These are phyloP conservation scores for Citrus hindsii DNA, from an alignment of 345 rosid genomes.

Conservation along the genomic window DNA sequence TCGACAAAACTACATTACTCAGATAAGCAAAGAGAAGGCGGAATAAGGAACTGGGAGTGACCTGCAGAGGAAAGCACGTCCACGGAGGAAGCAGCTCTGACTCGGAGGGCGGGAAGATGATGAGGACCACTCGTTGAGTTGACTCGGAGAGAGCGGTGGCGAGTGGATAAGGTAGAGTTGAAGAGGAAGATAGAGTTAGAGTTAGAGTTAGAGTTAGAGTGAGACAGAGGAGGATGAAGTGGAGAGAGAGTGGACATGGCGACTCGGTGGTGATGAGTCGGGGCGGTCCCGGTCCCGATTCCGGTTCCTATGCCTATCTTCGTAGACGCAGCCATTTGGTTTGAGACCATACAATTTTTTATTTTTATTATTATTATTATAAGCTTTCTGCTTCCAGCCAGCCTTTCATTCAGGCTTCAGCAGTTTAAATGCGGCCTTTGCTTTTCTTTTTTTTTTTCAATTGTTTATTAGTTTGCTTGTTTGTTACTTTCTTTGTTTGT, in stretches of 20 bases:
- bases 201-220: too few species aligned
- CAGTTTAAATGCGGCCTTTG: too few species aligned
- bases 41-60: slow-evolving; percentile 8
- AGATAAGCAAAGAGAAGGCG: background rate
- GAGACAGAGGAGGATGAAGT: slow-evolving; percentile 28
- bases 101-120: slow-evolving; percentile 42
- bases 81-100: slow-evolving; percentile 68
- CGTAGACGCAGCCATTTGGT: slow-evolving; percentile 31
- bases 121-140: slow-evolving; percentile 34
- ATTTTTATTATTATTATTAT: too few species aligned
- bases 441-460: too few species aligned
- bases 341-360: slow-evolving; percentile 44
- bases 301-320: slow-evolving; percentile 35
- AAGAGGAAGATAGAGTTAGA: slow-evolving; percentile 40
- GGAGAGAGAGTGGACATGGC: slow-evolving; percentile 35
- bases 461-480: too few species aligned
- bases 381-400: too few species aligned
- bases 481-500: too few species aligned
- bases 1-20: background rate
- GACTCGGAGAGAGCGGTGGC: slow-evolving; percentile 31
- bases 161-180: slow-evolving; percentile 26
- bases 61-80: slow-evolving; percentile 44
- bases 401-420: too few species aligned
- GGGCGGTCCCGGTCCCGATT: slow-evolving; percentile 23
- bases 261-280: slow-evolving; percentile 25